Percentiles rank a stretch among this genome's conserved stretches.
Evolutionary conservation across 257 asterid species (phyloP).

Genomic region (Haberlea rhodopensis): DNA sequence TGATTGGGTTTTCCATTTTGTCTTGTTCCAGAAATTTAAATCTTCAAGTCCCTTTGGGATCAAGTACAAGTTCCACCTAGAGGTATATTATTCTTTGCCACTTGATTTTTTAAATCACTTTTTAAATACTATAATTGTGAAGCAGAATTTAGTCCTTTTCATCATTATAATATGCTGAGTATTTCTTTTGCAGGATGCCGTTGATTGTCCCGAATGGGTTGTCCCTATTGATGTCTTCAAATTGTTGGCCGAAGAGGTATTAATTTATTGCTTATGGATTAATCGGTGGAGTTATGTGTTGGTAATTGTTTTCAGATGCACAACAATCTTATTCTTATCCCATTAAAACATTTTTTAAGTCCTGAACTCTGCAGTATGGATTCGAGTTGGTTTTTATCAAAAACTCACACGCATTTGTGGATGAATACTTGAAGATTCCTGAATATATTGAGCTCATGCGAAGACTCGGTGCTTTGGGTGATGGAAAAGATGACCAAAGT

Average conservation of each 20-base stretch:
- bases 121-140: background rate
- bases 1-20: constrained; percentile 21
- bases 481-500: constrained; percentile 82
- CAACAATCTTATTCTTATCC: constrained; percentile 20
- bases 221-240: constrained; percentile 90
- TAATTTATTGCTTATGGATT: constrained; percentile 2
- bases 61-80: constrained; percentile 87
- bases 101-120: background rate
- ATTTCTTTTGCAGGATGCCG: constrained; percentile 74
- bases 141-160: background rate
- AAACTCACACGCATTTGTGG: constrained; percentile 72
- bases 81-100: constrained; percentile 43
- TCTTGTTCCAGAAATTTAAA: constrained; percentile 65
- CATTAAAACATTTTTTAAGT: background rate
- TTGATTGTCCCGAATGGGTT: constrained; percentile 97
- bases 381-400: constrained; percentile 87
- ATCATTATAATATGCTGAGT: background rate
- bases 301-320: background rate
- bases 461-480: constrained; percentile 93
- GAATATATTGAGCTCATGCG: constrained; percentile 89
- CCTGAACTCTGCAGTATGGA: constrained; percentile 51
- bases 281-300: constrained; percentile 11
- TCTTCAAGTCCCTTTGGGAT: constrained; percentile 90
- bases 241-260: constrained; percentile 91
- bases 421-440: constrained; percentile 85